phyloP scores from a whole-genome alignment of 2,329 filamentous ascomycete species.

The Bipolaris oryzae region DNA sequence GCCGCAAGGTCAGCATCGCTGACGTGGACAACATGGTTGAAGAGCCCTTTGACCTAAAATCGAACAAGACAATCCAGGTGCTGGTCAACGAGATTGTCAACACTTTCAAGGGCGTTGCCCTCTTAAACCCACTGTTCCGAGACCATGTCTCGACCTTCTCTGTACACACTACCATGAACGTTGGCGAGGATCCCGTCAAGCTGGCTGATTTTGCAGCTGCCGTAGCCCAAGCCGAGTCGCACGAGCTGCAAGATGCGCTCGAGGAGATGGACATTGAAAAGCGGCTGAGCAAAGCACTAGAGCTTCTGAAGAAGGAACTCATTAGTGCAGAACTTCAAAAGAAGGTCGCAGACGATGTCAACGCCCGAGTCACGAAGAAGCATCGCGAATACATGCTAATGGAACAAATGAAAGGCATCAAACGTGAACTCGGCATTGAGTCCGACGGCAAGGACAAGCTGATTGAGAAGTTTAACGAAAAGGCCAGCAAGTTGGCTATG shows the following conservation, averaged over 20 bases:
- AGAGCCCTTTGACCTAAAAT: conserved; percentile 87
- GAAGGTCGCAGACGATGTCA: conserved; percentile 97
- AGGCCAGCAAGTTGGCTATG: conserved; percentile 92
- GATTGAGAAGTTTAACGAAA: conserved; percentile 96
- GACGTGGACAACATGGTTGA: conserved; percentile 93
- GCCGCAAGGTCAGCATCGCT: conserved; percentile 90
- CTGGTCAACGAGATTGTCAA: conserved; percentile 98
- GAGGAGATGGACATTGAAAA: conserved; percentile 90
- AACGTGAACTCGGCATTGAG: conserved; percentile 92
- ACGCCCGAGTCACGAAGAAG: conserved; percentile 94
- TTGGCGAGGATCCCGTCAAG: conserved; percentile 92
- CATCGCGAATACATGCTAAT: conserved; percentile 98
- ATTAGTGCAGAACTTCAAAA: conserved; percentile 97
- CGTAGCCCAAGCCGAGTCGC: conserved; percentile 82
- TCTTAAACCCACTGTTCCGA: conserved; percentile 90
- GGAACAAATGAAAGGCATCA: conserved; percentile 99
- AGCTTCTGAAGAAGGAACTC: conserved; percentile 95
- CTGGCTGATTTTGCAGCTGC: conserved; percentile 96
- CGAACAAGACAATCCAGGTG: conserved; percentile 85
- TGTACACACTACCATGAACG: conserved; percentile 83
- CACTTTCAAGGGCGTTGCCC: conserved; percentile 96
- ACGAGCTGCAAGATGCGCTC: conserved; percentile 90
- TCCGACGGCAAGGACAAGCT: conserved; percentile 98
- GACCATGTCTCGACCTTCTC: conserved; percentile 94
- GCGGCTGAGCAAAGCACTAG: conserved; percentile 85